phyloP scores from a whole-genome alignment of 208 protist genomes.

The Crithidia thermophila region DNA sequence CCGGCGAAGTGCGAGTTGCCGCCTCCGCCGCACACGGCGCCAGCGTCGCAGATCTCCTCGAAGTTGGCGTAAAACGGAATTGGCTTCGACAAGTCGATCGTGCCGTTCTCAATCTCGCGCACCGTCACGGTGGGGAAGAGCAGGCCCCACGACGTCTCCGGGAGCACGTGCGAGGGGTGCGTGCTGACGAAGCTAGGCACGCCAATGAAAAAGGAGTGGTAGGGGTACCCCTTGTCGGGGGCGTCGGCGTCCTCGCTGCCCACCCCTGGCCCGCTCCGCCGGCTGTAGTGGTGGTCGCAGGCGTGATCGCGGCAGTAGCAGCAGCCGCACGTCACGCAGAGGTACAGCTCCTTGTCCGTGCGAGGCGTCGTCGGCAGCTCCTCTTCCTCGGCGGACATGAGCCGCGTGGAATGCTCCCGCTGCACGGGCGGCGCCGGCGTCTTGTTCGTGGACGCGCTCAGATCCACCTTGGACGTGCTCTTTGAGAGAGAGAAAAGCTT shows the following conservation, averaged over 20 bases:
- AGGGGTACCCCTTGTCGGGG: slow-evolving; percentile 43
- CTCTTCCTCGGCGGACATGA: slow-evolving; percentile 45
- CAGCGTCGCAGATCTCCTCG: slow-evolving; percentile 37
- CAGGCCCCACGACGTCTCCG: slow-evolving; percentile 48
- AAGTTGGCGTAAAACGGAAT: slow-evolving; percentile 45
- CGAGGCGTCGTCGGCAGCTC: slow-evolving; percentile 52
- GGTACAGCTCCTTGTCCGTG: slow-evolving; percentile 59
- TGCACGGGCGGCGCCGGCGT: background rate
- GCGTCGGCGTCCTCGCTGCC: slow-evolving; percentile 17
- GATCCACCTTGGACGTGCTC: slow-evolving; percentile 23
- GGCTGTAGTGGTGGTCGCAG: slow-evolving; percentile 58
- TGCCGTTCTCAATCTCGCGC: slow-evolving; percentile 33
- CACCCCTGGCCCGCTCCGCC: slow-evolving; percentile 5
- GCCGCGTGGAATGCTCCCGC: slow-evolving; percentile 18
- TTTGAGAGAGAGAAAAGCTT: slow-evolving; percentile 34
- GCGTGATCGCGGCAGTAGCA: slow-evolving; percentile 77
- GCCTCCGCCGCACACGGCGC: slow-evolving; percentile 12
- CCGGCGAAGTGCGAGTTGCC: slow-evolving; percentile 12
- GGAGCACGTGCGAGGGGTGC: slow-evolving; percentile 35
- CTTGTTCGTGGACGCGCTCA: slow-evolving; percentile 6
- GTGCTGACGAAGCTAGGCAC: slow-evolving; percentile 55
- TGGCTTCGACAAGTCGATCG: slow-evolving; percentile 24
- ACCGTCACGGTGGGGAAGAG: slow-evolving; percentile 57
- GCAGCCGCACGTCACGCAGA: slow-evolving; percentile 68
- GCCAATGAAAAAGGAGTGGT: slow-evolving; percentile 68